Base-by-base conservation (phyloP, 352 stramenopile genomes). In the Pythium rishiriense region DNA sequence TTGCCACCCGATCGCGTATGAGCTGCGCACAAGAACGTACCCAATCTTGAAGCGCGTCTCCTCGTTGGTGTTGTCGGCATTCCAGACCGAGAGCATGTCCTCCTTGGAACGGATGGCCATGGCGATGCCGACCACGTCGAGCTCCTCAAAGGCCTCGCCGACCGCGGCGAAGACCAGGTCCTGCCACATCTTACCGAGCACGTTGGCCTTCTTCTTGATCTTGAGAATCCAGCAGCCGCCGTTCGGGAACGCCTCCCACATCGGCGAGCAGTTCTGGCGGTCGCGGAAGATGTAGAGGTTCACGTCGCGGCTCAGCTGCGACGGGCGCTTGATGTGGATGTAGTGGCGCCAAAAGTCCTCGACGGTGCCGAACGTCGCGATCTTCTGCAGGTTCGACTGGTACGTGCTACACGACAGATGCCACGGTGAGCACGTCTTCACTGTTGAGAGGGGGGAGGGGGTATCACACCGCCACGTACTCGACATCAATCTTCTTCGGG, bases 151-250 rank as follows among this genome's bases (percentile, higher is more conserved):
- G 42, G 79, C 84, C 72, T 98, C 92, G 58, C 92, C 92, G 64
- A 98, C 88, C 46, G 88, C 90, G 22, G 91, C 91, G 68, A 98
- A 94, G 39, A 94, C 90, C 45, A 98, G 79, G 70, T 98, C 92
- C 73, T 98, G 91, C 92, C 92, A 98, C 87, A 98, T 96, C 75
- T 98, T 98, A 49, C 92, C 90, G 12, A 98, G 78, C 58, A 98
- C 90, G 57, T 95, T 96, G 67, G 85, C 85, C 74, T 95, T 96
- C 79, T 97, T 97, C 75, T 97, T 97, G 72, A 98, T 97, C 77
- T 97, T 97, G 64, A 98, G 79, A 73, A 98, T 98, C 92, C 92
- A 98, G 81, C 92, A 97, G 49, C 92, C 92, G 56, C 92, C 92
- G 68, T 97, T 88, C 19, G 92, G 92, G 77, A 96, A 97, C 17